A percentile compares a stretch with the other conserved stretches of the same genome.
Evolutionary conservation across 225 moss, liverwort and hornwort genomes (phyloP).

Genomic region (Ulota crispa): DNA sequence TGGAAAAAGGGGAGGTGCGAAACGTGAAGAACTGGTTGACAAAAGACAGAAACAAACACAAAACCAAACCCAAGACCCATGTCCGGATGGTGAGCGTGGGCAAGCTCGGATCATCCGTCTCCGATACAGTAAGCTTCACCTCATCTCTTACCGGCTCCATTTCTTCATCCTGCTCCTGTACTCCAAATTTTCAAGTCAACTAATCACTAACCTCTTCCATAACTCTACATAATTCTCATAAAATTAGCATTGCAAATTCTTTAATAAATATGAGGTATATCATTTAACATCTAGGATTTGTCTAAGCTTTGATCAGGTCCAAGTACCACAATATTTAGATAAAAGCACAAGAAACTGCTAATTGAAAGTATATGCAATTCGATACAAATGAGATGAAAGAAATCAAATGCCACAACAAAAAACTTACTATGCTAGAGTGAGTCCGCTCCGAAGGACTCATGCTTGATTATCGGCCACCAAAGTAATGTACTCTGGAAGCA

Average conservation of each 20-base stretch:
- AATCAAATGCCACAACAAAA: background rate
- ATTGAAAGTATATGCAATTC: background rate
- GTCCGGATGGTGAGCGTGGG: slow-evolving; percentile 64
- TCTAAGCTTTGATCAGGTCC: background rate
- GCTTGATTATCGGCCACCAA: background rate
- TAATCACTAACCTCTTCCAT: no score
- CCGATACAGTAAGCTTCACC: slow-evolving; percentile 69
- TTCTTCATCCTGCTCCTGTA: background rate
- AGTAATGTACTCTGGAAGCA: background rate
- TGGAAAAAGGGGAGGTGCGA: slow-evolving; percentile 61
- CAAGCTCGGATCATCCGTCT: slow-evolving; percentile 53
- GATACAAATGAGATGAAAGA: background rate
- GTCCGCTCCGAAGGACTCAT: background rate
- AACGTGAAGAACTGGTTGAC: slow-evolving; percentile 84
- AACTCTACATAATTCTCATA: no score
- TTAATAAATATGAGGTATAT: background rate
- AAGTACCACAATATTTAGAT: background rate
- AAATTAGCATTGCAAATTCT: background rate
- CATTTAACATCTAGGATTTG: background rate
- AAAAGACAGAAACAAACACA: slow-evolving; percentile 66
- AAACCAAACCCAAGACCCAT: slow-evolving; percentile 58
- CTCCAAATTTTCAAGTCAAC: background rate
- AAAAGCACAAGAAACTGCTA: background rate
- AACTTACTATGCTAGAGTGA: background rate
- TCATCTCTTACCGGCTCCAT: slow-evolving; percentile 41